A percentile compares a stretch with the other conserved stretches of the same genome.
These are phyloP conservation scores for Apostasia shenzhenica DNA, from an alignment of 106 monocot genomes.

Conservation along the genomic window DNA sequence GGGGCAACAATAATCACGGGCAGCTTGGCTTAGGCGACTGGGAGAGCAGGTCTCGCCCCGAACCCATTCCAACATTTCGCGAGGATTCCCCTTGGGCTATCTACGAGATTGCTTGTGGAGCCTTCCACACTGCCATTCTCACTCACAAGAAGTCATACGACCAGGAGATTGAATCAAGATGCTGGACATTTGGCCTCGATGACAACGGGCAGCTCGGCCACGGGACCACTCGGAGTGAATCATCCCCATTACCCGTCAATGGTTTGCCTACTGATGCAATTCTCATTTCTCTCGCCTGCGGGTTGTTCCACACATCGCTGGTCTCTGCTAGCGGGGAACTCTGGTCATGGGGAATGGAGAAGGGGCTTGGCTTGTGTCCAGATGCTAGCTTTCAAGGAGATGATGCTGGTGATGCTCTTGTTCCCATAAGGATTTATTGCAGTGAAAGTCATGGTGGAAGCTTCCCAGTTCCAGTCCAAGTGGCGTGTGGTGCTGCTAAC, in stretches of 20 bases:
- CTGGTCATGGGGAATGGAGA: conserved; percentile 94
- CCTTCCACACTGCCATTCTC: conserved; percentile 68
- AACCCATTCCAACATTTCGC: conserved; percentile 33
- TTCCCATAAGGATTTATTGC: conserved; percentile 28
- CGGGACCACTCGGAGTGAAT: conserved; percentile 34
- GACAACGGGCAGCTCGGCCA: conserved; percentile 86
- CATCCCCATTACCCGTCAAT: conserved; percentile 34
- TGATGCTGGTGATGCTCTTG: conserved; percentile 59
- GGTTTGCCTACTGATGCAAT: conserved; percentile 37
- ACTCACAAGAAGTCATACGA: conserved; percentile 40
- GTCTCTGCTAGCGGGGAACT: conserved; percentile 59
- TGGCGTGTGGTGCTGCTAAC: conserved; percentile 74
- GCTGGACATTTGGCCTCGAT: conserved; percentile 83
- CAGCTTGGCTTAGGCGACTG: conserved; percentile 73
- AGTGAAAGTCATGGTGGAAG: conserved; percentile 17
- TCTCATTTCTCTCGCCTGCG: conserved; percentile 69
- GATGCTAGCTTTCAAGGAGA: conserved; percentile 41
- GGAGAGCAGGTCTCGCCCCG: conserved; percentile 32
- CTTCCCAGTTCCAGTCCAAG: conserved; percentile 41
- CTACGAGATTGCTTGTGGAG: conserved; percentile 76
- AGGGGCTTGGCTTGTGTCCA: conserved; percentile 69
- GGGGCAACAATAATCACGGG: conserved; percentile 83
- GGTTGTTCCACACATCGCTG: conserved; percentile 69
- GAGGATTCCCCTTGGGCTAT: conserved; percentile 57
- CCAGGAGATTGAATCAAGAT: conserved; percentile 41